phyloP scores from a whole-genome alignment of 2,329 filamentous ascomycete genomes.

The Calonectria leucothoes region DNA sequence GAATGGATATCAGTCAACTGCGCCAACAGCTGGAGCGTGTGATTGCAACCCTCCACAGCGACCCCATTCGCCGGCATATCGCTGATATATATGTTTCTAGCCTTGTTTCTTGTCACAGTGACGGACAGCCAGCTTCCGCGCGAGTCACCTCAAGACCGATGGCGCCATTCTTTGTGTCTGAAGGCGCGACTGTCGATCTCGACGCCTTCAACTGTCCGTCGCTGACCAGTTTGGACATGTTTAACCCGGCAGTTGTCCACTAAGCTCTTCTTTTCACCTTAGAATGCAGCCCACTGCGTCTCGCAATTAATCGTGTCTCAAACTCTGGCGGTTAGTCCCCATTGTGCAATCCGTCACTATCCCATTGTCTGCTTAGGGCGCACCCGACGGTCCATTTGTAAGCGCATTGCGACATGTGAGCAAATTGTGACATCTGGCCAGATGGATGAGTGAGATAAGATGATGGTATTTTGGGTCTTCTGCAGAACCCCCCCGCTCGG shows the following conservation, averaged over 20 bases:
- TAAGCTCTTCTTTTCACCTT: background rate
- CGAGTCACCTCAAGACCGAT: background rate
- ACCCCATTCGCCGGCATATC: background rate
- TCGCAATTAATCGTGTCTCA: slow-evolving; percentile 7
- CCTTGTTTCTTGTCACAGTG: background rate
- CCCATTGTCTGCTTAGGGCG: background rate
- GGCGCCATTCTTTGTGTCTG: slow-evolving; percentile 32
- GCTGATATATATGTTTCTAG: background rate
- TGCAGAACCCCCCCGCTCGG: background rate
- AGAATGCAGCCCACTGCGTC: background rate
- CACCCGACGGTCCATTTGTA: background rate
- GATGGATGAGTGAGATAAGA: background rate
- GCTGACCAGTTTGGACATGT: slow-evolving; percentile 18
- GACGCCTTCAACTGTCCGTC: slow-evolving; percentile 16
- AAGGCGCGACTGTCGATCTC: slow-evolving; percentile 37
- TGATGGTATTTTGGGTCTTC: background rate
- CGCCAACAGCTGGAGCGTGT: background rate
- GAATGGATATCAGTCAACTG: background rate
- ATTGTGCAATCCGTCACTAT: slow-evolving; percentile 1
- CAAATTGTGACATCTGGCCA: background rate
- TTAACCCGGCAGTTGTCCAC: background rate
- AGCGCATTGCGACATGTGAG: background rate
- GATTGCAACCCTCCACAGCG: background rate
- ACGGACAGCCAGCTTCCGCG: slow-evolving; percentile 5
- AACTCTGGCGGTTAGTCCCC: background rate